phyloP scores from a whole-genome alignment of 2,329 filamentous ascomycete genomes.

The Pseudopyricularia javanii region DNA sequence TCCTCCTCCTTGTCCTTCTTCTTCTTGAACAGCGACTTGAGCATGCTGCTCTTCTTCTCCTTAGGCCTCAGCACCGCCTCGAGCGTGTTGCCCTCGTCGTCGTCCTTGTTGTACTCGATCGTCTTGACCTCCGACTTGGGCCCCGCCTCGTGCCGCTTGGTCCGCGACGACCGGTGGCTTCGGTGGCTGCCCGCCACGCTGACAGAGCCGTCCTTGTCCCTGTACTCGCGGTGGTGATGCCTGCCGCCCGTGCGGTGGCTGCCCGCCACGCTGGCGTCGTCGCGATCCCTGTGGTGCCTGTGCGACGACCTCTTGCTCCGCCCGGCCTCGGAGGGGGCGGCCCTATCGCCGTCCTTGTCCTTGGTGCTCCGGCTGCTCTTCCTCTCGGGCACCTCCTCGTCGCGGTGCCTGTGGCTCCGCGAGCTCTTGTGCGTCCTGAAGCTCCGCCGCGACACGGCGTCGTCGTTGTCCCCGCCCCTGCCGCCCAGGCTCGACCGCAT shows the following conservation, averaged over 20 bases:
- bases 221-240: background rate
- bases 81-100: constrained; percentile 19
- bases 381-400: constrained; percentile 9
- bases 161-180: constrained; percentile 12
- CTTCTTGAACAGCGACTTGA: constrained; percentile 46
- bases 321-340: background rate
- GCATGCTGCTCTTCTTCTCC: constrained; percentile 37
- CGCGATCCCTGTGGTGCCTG: background rate
- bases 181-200: constrained; percentile 18
- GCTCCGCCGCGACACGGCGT: constrained; percentile 23
- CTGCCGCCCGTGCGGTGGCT: background rate
- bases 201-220: background rate
- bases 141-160: constrained; percentile 13
- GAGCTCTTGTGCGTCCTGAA: constrained; percentile 11
- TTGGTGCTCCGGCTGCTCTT: constrained; percentile 9
- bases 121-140: constrained; percentile 14
- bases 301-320: background rate
- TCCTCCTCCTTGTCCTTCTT: constrained; percentile 34
- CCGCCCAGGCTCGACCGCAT: constrained; percentile 29
- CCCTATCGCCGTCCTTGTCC: no score
- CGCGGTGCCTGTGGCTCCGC: constrained; percentile 12
- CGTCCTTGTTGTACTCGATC: constrained; percentile 21
- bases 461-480: constrained; percentile 7
- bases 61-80: constrained; percentile 30
- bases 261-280: background rate